Evolutionary conservation across 768 basidiomycete species (phyloP).

Genomic region (Cystofilobasidium macerans): DNA sequence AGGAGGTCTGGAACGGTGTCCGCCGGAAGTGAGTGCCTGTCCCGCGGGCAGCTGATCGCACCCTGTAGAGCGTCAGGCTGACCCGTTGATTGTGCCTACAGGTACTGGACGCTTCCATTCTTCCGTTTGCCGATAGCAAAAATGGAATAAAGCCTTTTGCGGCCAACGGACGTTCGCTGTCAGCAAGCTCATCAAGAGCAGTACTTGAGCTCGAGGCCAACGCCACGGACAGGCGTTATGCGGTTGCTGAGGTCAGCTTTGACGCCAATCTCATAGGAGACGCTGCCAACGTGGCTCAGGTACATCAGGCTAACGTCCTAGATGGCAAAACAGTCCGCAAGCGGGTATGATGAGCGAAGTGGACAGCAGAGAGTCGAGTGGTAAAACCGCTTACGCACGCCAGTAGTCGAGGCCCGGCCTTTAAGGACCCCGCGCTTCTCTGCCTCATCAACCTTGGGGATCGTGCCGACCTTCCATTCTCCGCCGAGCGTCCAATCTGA

Average conservation of each 20-base stretch:
- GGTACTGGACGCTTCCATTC: conserved; percentile 65
- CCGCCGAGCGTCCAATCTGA: conserved; percentile 92
- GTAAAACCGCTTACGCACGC: neutral
- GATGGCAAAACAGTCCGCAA: neutral
- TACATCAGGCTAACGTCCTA: conserved; percentile 1
- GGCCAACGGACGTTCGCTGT: neutral
- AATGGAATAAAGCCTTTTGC: conserved; percentile 19
- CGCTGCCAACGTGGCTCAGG: neutral
- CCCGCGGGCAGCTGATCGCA: too few species aligned
- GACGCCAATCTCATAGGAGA: neutral
- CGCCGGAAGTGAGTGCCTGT: conserved; percentile 28
- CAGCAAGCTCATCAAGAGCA: neutral
- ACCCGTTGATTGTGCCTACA: conserved; percentile 41
- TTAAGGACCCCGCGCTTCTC: neutral
- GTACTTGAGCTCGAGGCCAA: neutral
- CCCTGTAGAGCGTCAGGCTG: neutral
- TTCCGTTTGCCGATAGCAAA: conserved; percentile 48
- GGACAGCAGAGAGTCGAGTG: neutral
- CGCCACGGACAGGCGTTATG: neutral
- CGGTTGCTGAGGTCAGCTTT: neutral
- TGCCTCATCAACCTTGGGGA: conserved; percentile 28
- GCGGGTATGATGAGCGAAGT: neutral
- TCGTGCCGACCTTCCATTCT: conserved; percentile 80
- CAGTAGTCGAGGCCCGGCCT: neutral
- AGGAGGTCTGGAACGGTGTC: conserved; percentile 58